phyloP scores from a whole-genome alignment of 306 rosid genomes.

The Prunus fruticosa region DNA sequence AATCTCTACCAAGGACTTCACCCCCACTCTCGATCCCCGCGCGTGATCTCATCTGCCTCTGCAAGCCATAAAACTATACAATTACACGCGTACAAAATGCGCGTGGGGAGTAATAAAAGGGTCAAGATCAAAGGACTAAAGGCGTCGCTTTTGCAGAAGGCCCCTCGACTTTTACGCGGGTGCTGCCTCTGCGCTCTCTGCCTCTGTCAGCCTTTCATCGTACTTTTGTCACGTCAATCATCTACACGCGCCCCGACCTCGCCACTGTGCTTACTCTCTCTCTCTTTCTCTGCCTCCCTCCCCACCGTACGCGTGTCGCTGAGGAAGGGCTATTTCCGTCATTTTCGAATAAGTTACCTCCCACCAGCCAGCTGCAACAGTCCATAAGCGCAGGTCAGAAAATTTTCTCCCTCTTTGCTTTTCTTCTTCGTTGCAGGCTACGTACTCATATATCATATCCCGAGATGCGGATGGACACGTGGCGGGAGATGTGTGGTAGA shows the following conservation, averaged over 20 bases:
- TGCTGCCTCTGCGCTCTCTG: constrained; percentile 18
- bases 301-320: constrained; percentile 15
- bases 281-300: not conserved
- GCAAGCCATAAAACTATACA: not conserved
- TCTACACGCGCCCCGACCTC: constrained; percentile 46
- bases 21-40: not conserved
- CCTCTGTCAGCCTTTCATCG: constrained; percentile 62
- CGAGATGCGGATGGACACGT: constrained; percentile 15
- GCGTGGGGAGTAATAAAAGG: not conserved
- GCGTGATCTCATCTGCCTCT: not conserved
- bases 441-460: not conserved
- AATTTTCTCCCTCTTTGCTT: not conserved
- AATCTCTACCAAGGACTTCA: not conserved
- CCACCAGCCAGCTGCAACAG: not conserved
- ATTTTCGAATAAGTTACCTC: not conserved
- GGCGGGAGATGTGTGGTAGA: not conserved
- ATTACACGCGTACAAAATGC: not conserved
- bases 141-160: constrained; percentile 10
- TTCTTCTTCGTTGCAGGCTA: not conserved
- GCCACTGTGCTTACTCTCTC: constrained; percentile 9
- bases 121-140: not conserved
- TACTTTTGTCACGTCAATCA: constrained; percentile 69
- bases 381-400: not conserved
- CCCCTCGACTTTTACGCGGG: constrained; percentile 76
- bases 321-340: not conserved